phyloP scores from a whole-genome alignment of 352 stramenopile genomes.

The Globisporangium orthogonon region DNA sequence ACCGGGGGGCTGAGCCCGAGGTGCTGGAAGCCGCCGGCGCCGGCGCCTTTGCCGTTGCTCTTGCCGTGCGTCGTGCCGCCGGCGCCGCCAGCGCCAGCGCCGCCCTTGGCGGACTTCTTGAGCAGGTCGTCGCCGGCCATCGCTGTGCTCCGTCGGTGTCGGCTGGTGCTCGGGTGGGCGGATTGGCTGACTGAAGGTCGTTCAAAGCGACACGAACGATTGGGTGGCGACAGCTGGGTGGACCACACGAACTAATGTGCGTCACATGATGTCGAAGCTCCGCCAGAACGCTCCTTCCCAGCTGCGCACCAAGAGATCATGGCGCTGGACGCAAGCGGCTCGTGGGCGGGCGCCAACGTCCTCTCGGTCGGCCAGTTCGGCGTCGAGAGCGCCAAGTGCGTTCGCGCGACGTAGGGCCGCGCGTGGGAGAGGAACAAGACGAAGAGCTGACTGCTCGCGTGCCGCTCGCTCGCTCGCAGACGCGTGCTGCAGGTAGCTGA shows the following conservation, averaged over 20 bases:
- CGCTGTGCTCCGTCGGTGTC: not conserved
- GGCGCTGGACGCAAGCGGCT: slow-evolving; percentile 48
- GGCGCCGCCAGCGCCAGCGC: slow-evolving; percentile 8
- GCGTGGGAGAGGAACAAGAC: not conserved
- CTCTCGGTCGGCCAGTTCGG: slow-evolving; percentile 77
- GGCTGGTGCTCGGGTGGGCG: slow-evolving; percentile 12
- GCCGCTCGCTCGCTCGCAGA: slow-evolving; percentile 13
- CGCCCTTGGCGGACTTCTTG: slow-evolving; percentile 38
- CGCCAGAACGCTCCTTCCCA: not conserved
- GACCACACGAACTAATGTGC: not conserved
- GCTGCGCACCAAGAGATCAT: slow-evolving; percentile 9
- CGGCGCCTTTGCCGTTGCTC: slow-evolving; percentile 71
- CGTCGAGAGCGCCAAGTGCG: slow-evolving; percentile 63
- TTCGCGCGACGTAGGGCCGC: not conserved
- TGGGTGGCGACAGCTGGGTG: not conserved
- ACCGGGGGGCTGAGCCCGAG: slow-evolving; percentile 70
- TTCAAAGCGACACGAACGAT: slow-evolving; percentile 3
- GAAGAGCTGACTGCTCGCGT: not conserved
- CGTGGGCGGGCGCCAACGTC: slow-evolving; percentile 70
- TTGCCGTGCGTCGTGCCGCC: slow-evolving; percentile 58
- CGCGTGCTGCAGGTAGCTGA: slow-evolving; percentile 68
- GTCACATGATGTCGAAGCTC: not conserved
- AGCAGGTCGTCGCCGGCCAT: slow-evolving; percentile 72
- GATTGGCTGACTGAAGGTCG: not conserved
- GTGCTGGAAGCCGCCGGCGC: slow-evolving; percentile 80